Base-by-base conservation (phyloP, 371 early-diverging fungal species). In the Circinella minor region DNA sequence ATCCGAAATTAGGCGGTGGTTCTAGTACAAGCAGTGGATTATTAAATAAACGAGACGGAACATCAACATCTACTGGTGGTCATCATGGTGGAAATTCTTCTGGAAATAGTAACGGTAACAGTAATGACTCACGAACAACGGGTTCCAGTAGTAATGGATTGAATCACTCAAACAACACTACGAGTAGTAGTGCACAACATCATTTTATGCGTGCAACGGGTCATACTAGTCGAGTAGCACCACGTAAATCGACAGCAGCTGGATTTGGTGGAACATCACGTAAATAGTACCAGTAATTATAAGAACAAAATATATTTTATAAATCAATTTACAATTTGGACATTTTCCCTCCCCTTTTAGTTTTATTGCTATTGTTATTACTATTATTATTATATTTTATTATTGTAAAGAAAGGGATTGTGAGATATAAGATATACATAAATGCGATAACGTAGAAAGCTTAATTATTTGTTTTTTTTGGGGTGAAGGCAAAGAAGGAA, bases 221-320 rank as follows among this genome's bases (percentile, higher is more conserved):
- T 7, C 62, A 49, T 27, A 43, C 47, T 37, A 49, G 47, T 34
- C 61, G 68, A 34, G 47, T 61, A 55, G 36, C 60, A 36, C 51
- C 68, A 11, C 68, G 68, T 11, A 68, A 68, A 51, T 15, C 67
- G 18, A 48, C 61, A 10, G 38, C 49, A 6, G 36, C 68, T 4
- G 48, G 39, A 39, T 20, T 54, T 4, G 66, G 66, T 57, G 46
- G 66, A 17, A 15, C 15, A 27, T 27, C 27, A 61, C 51, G 62
- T 62, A 61, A 62, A 62, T 39, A 18, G 55, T 1, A 13, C 51
- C 51, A 13, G 1, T 51, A 13, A 13, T 51, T 51, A 13, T 51
- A 51, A 51, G 15, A 51, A 17, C 8, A 13, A 15, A 1, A 51
- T 51, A 51, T 51, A 54, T 13, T 13, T n/a, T 13, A 54, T 54